These are phyloP conservation scores for Cladosporium halotolerans DNA, from an alignment of 2,329 filamentous ascomycete species.

Conservation along the genomic window DNA sequence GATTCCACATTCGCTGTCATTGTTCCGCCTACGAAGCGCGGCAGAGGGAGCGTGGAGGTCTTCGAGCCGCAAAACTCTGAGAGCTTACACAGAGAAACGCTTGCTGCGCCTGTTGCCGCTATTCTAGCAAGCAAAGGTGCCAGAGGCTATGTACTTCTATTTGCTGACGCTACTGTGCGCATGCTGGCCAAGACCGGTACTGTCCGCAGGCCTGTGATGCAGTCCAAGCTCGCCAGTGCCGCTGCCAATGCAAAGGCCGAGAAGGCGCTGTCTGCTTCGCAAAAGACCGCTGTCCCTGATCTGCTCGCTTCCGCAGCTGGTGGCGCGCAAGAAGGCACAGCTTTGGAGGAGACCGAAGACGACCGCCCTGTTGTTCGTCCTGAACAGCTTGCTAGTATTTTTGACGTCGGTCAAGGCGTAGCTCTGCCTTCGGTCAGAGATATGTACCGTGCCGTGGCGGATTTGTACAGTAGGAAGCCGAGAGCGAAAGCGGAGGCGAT, in stretches of 20 bases:
- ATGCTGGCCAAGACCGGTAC: slow-evolving; percentile 23
- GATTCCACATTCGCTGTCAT: slow-evolving; percentile 39
- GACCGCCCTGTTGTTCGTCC: slow-evolving; percentile 58
- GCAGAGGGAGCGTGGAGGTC: slow-evolving; percentile 46
- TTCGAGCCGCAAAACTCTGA: slow-evolving; percentile 58
- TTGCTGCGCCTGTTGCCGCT: slow-evolving; percentile 49
- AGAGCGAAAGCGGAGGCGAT: slow-evolving; percentile 7
- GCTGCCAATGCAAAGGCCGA: slow-evolving; percentile 5
- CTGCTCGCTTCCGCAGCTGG: slow-evolving; percentile 13
- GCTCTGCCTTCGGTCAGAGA: slow-evolving; percentile 67
- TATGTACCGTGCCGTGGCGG: slow-evolving; percentile 67
- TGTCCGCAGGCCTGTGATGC: slow-evolving; percentile 1
- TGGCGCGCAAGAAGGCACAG: slow-evolving; percentile 16
- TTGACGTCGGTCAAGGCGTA: slow-evolving; percentile 63
- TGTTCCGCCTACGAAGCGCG: slow-evolving; percentile 27
- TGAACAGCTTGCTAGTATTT: slow-evolving; percentile 63
- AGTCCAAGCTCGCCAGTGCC: slow-evolving; percentile 9
- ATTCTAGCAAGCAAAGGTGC: slow-evolving; percentile 58
- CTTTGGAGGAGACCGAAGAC: slow-evolving; percentile 37
- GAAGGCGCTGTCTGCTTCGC: slow-evolving; percentile 18
- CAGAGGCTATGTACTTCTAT: slow-evolving; percentile 68
- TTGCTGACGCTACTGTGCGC: slow-evolving; percentile 68
- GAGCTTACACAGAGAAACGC: slow-evolving; percentile 44
- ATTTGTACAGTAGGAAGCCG: slow-evolving; percentile 56
- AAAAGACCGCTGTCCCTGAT: slow-evolving; percentile 27